A percentile compares a stretch with the other conserved stretches of the same genome.
Evolutionary conservation across 2,329 filamentous ascomycete species (phyloP).

Genomic region (Endoconidiophora laricicola): DNA sequence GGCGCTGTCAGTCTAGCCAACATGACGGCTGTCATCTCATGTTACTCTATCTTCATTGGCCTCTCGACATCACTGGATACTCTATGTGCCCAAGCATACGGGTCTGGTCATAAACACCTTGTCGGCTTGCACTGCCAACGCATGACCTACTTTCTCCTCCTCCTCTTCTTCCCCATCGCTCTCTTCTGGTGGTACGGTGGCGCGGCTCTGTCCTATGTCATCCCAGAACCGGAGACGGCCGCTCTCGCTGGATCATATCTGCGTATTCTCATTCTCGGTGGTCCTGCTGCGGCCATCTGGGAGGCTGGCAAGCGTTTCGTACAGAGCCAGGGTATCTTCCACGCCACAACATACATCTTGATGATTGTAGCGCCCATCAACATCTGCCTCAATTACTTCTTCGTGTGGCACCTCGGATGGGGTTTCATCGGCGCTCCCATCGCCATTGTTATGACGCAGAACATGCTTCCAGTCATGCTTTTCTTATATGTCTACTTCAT

Average conservation of each 20-base stretch:
- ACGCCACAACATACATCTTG: slow-evolving; percentile 60
- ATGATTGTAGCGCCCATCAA: slow-evolving; percentile 63
- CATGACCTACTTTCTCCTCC: slow-evolving; percentile 63
- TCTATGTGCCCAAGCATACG: slow-evolving; percentile 84
- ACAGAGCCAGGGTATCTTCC: slow-evolving; percentile 69
- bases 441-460: slow-evolving; percentile 64
- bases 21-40: slow-evolving; percentile 69
- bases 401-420: slow-evolving; percentile 54
- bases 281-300: slow-evolving; percentile 61
- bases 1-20: slow-evolving; percentile 34
- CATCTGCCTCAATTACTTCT: slow-evolving; percentile 58
- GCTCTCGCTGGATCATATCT: slow-evolving; percentile 56
- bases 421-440: slow-evolving; percentile 71
- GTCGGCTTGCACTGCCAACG: slow-evolving; percentile 71
- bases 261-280: slow-evolving; percentile 52
- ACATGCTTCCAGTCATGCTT: slow-evolving; percentile 57
- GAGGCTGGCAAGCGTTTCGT: slow-evolving; percentile 67
- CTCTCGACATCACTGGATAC: slow-evolving; percentile 83
- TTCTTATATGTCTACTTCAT: slow-evolving; percentile 63
- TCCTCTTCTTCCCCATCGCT: slow-evolving; percentile 54
- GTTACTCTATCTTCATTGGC: slow-evolving; percentile 64
- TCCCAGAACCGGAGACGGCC: slow-evolving; percentile 41
- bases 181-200: slow-evolving; percentile 55
- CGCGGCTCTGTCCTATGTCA: slow-evolving; percentile 36
- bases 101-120: slow-evolving; percentile 74